phyloP scores from a whole-genome alignment of 495 filamentous ascomycete species.

The Cudoniella acicularis region DNA sequence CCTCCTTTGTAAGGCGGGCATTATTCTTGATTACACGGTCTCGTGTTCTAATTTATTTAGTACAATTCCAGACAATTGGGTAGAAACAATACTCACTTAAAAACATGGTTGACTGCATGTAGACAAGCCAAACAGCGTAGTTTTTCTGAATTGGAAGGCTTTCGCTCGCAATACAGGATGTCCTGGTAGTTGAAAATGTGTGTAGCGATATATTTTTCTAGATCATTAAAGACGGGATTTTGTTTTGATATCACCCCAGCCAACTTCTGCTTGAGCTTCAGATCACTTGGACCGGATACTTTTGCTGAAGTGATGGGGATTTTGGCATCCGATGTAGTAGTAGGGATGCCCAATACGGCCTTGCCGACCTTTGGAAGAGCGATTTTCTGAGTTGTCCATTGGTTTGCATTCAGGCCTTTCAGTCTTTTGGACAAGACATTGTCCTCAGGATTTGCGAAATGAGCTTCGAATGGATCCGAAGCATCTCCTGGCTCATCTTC shows the following conservation, averaged over 20 bases:
- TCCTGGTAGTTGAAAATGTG: slow-evolving; percentile 77
- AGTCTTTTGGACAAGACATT: slow-evolving; percentile 46
- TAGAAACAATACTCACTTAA: slow-evolving; percentile 53
- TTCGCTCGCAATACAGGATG: slow-evolving; percentile 71
- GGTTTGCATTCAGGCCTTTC: slow-evolving; percentile 49
- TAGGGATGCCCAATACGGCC: slow-evolving; percentile 34
- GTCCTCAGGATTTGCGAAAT: slow-evolving; percentile 66
- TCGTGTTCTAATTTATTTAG: slow-evolving; percentile 56
- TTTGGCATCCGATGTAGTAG: slow-evolving; percentile 19
- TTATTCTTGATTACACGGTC: slow-evolving; percentile 92
- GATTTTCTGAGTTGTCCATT: slow-evolving; percentile 54
- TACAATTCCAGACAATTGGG: background rate
- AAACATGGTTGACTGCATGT: slow-evolving; percentile 84
- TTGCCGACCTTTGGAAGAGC: slow-evolving; percentile 37
- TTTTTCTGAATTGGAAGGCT: slow-evolving; percentile 55
- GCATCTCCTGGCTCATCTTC: slow-evolving; percentile 48
- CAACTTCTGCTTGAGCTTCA: slow-evolving; percentile 62
- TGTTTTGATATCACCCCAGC: slow-evolving; percentile 26
- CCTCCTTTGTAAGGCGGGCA: slow-evolving; percentile 57
- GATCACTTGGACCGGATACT: slow-evolving; percentile 36
- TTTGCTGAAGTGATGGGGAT: slow-evolving; percentile 14
- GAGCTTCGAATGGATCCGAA: slow-evolving; percentile 73
- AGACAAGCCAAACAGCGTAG: slow-evolving; percentile 72
- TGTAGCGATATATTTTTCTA: slow-evolving; percentile 52
- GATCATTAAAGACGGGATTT: slow-evolving; percentile 35